Percentiles rank a stretch among this genome's conserved stretches.
Evolutionary conservation across 768 basidiomycete genomes (phyloP).

Genomic region (Phanerochaete carnosa): DNA sequence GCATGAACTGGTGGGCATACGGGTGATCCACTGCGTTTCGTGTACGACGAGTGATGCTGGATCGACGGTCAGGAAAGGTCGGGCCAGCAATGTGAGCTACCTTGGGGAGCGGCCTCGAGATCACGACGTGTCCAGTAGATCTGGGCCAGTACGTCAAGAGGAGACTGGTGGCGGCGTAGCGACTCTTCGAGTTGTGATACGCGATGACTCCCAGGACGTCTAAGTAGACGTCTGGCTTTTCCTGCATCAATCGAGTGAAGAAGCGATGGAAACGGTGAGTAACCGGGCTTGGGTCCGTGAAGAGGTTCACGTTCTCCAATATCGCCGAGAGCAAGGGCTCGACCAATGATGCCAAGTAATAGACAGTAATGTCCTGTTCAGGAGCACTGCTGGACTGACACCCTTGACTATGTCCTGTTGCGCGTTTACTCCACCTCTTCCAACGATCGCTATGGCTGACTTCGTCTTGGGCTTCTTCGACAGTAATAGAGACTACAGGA

Average conservation of each 20-base stretch:
- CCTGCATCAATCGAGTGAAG: constrained; percentile 46
- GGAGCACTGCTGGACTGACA: constrained; percentile 52
- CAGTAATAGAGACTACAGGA: constrained; percentile 56
- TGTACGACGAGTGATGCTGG: constrained; percentile 7
- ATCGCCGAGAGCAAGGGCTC: constrained; percentile 61
- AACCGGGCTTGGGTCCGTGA: constrained; percentile 31
- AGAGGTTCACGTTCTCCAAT: constrained; percentile 51
- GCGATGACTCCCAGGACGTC: constrained; percentile 74
- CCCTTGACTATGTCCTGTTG: constrained; percentile 7
- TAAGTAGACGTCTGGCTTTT: constrained; percentile 65
- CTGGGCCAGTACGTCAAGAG: constrained; percentile 66
- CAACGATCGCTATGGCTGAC: constrained; percentile 11
- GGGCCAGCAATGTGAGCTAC: constrained; percentile 29
- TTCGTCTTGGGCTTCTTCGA: constrained; percentile 45
- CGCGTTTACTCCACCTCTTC: constrained; percentile 20
- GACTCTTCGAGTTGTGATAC: constrained; percentile 54
- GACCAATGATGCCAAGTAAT: constrained; percentile 60
- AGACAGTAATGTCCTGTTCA: constrained; percentile 48
- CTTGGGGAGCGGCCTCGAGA: constrained; percentile 51
- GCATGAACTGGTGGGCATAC: constrained; percentile 61
- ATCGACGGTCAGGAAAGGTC: constrained; percentile 10
- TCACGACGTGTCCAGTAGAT: constrained; percentile 60
- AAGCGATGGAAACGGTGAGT: constrained; percentile 51
- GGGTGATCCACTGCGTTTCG: constrained; percentile 28
- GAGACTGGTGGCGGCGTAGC: constrained; percentile 52